A percentile compares a stretch with the other conserved stretches of the same genome.
phyloP scores from a whole-genome alignment of 495 filamentous ascomycete species.

The Daldinia caldariorum region DNA sequence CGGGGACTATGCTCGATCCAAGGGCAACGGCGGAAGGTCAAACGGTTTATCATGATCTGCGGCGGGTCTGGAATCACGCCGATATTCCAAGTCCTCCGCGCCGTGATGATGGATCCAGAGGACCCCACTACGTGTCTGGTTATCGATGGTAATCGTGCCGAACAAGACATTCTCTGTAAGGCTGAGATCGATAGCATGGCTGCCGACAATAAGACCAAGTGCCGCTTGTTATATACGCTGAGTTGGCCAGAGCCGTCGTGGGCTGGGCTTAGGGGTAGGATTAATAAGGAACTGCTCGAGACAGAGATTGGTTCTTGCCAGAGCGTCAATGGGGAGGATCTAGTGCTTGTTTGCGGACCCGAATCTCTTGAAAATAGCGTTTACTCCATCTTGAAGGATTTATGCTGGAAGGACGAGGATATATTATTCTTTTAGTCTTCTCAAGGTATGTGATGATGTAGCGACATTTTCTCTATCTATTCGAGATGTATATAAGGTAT shows the following conservation, averaged over 20 bases:
- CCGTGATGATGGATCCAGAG: constrained; percentile 66
- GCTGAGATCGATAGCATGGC: constrained; percentile 76
- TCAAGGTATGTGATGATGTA: background rate
- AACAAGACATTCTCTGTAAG: constrained; percentile 86
- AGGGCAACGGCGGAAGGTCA: constrained; percentile 66
- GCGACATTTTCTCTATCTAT: background rate
- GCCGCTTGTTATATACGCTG: constrained; percentile 76
- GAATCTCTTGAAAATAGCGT: constrained; percentile 78
- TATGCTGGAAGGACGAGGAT: constrained; percentile 84
- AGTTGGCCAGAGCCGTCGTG: constrained; percentile 71
- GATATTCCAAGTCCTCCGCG: constrained; percentile 86
- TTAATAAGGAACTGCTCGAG: constrained; percentile 69
- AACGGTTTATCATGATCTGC: constrained; percentile 87
- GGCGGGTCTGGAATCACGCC: constrained; percentile 92
- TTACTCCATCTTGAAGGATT: constrained; percentile 65
- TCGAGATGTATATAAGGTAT: background rate
- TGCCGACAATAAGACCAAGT: constrained; percentile 61
- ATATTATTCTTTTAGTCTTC: constrained; percentile 78
- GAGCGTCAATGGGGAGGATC: constrained; percentile 55
- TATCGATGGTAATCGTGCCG: constrained; percentile 79
- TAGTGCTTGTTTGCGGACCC: constrained; percentile 89
- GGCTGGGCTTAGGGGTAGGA: constrained; percentile 75
- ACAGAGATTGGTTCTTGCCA: constrained; percentile 62
- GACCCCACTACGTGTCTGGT: constrained; percentile 68
- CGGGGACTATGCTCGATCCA: constrained; percentile 71